Evolutionary conservation across 1,139 yeast genomes (phyloP), one percentile per base, ranked within the genome.

Genomic region (Yamadazyma triangularis): DNA sequence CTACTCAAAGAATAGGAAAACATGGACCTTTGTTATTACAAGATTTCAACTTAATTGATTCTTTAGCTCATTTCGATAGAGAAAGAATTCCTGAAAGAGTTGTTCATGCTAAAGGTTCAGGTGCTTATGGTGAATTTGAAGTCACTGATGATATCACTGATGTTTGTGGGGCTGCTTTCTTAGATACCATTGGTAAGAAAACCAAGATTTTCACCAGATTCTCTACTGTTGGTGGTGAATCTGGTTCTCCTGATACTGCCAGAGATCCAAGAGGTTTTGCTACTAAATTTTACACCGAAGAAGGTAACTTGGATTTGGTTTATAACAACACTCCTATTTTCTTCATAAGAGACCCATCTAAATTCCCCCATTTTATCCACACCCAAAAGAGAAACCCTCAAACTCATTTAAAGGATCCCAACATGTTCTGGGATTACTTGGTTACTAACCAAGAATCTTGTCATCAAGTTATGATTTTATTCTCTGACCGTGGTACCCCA

Each of bases 261-360:
- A 79, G 95, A 64, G 95, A 86, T 56, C 95, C 95, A 42, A 76
- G 95, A 63, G 95, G 95, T 16, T 85, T 84, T 58, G 68, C 93
- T 32, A 77, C 81, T 47, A 85, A 85, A 64, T 72, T 86, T 49
- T 83, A 83, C 65, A 86, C 95, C 30, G 88, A 84, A 50, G 91
- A 85, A 59, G 95, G 95, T 49, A 81, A 80, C 64, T 69, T 81
- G 59, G 95, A 86, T 67, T 79, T 84, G 70, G 95, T 86, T 24
- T 83, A 79, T 70, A 86, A 85, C 72, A 86, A 86, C 70, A 86
- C 95, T 26, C 95, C 95, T 19, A 75, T 86, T 34, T 86, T 86
- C 61, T 86, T 86, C 64, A 69, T 86, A 44, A 76, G 95, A 56
- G 91, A 86, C 60, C 94, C 94, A 39, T 70, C 83, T 36, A 84